phyloP scores from a whole-genome alignment of 257 asterid genomes.

The Nicotiana tabacum region DNA sequence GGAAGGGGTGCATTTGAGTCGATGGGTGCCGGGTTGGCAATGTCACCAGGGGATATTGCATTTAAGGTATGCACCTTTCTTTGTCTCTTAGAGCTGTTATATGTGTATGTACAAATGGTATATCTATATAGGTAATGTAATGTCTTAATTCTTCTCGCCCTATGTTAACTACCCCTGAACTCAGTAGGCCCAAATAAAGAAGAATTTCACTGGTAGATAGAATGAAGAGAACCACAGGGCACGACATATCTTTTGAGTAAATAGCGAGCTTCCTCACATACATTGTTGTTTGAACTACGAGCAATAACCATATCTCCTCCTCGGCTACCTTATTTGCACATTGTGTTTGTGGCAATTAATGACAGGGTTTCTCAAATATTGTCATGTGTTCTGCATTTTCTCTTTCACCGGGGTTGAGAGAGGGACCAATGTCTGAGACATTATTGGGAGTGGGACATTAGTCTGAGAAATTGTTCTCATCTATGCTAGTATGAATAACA shows the following conservation, averaged over 20 bases:
- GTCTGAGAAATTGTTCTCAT: not conserved
- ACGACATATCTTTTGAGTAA: not conserved
- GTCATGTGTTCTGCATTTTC: not conserved
- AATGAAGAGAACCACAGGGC: not conserved
- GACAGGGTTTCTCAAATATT: not conserved
- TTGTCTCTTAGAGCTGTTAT: not conserved
- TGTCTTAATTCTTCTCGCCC: not conserved
- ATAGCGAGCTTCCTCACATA: not conserved
- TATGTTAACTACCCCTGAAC: not conserved
- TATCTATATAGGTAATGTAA: not conserved
- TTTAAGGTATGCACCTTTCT: conserved; percentile 53
- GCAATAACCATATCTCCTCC: not conserved
- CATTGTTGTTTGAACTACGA: not conserved
- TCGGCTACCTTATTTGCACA: not conserved
- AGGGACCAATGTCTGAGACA: not conserved
- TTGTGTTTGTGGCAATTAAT: not conserved
- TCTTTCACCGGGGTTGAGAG: not conserved
- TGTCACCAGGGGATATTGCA: conserved; percentile 96
- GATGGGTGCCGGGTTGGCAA: conserved; percentile 96
- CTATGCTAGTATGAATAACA: not conserved
- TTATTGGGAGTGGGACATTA: not conserved
- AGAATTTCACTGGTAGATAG: not conserved
- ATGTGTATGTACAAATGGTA: not conserved
- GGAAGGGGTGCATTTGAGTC: conserved; percentile 99
- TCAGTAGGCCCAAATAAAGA: not conserved